phyloP scores from a whole-genome alignment of 768 basidiomycete genomes.

The Mycena filopes region DNA sequence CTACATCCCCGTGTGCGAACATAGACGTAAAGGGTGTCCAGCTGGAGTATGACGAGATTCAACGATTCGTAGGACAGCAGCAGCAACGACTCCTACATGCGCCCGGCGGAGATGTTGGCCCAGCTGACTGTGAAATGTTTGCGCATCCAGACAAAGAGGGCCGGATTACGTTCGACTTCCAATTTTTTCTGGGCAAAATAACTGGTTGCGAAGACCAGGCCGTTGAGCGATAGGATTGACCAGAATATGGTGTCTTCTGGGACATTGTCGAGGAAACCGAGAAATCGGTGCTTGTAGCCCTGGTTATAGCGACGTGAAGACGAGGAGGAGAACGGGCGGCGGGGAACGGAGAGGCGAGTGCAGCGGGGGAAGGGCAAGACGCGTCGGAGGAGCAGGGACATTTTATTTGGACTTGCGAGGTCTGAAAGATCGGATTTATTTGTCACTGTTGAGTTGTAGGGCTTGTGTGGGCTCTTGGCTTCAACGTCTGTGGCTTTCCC shows the following conservation, averaged over 20 bases:
- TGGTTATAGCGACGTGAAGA: slow-evolving; percentile 9
- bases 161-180: slow-evolving; percentile 51
- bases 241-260: slow-evolving; percentile 66
- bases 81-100: slow-evolving; percentile 59
- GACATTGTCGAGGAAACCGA: slow-evolving; percentile 61
- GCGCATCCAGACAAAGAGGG: slow-evolving; percentile 58
- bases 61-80: background rate
- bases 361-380: slow-evolving; percentile 23
- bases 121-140: slow-evolving; percentile 73
- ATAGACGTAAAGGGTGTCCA: slow-evolving; percentile 79
- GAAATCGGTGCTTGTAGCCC: slow-evolving; percentile 8
- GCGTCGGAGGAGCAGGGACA: slow-evolving; percentile 26
- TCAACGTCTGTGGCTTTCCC: slow-evolving; percentile 15
- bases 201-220: slow-evolving; percentile 71
- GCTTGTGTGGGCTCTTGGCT: background rate
- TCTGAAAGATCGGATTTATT: no score
- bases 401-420: no score
- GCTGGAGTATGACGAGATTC: slow-evolving; percentile 49
- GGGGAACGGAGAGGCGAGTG: slow-evolving; percentile 2
- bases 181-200: slow-evolving; percentile 53
- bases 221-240: slow-evolving; percentile 73
- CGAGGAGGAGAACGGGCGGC: slow-evolving; percentile 9
- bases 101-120: slow-evolving; percentile 69
- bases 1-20: slow-evolving; percentile 73
- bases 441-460: no score